Conservation (phyloP, 768 basidiomycete species). For the Kwoniella heveanensis region DNA sequence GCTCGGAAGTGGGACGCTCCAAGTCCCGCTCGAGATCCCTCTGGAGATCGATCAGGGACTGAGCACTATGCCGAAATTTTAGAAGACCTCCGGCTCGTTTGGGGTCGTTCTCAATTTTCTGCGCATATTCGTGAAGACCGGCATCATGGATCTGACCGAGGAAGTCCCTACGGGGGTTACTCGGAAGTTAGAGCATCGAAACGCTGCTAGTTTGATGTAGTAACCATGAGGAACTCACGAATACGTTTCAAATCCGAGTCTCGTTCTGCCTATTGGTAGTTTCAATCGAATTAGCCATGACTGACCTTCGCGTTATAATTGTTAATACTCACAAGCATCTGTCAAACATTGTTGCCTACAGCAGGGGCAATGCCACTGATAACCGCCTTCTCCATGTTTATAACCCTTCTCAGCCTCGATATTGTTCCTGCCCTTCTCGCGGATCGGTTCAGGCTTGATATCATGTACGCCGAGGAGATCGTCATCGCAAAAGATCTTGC, state of each 20-base stretch:
- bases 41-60: not conserved
- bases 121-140: not conserved
- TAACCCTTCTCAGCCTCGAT: not conserved
- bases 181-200: too few relatives aligned
- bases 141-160: not conserved
- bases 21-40: not conserved
- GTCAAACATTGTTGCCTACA: conserved; percentile 8
- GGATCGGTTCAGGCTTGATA: conserved; percentile 1
- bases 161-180: not conserved
- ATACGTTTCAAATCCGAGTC: conserved; percentile 5
- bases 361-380: conserved; percentile 13
- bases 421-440: not conserved
- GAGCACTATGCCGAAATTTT: not conserved
- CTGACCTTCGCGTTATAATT: not conserved
- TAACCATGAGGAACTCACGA: not conserved
- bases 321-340: not conserved
- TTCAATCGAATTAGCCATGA: not conserved
- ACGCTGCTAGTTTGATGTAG: too few relatives aligned
- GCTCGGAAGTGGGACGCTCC: not conserved
- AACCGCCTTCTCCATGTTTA: not conserved
- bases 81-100: not conserved
- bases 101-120: not conserved
- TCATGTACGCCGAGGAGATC: conserved; percentile 5
- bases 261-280: not conserved
- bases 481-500: conserved; percentile 2